Percentiles rank a stretch among this genome's conserved stretches.
Evolutionary conservation across 148 eudicot genomes (phyloP).

Genomic region (Talinum fruticosum): DNA sequence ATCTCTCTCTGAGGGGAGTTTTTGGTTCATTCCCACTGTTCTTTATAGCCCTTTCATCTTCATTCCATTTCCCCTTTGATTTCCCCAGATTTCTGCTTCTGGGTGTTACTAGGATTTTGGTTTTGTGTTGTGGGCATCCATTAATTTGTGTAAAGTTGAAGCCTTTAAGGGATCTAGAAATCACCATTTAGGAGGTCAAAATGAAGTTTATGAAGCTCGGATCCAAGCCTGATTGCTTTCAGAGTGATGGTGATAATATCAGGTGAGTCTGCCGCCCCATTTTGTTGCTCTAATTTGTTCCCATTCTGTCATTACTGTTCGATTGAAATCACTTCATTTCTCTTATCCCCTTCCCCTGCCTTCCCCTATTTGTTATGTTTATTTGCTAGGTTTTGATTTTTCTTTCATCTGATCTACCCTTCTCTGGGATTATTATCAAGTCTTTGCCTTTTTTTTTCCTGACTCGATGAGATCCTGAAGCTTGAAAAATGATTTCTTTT

Average conservation of each 20-base stretch:
- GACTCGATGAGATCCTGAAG: background rate
- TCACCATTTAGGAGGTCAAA: conserved; percentile 21
- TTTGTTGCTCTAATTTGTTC: conserved; percentile 2
- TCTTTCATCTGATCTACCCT: background rate
- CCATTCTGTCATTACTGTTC: conserved; percentile 13
- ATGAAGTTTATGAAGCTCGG: conserved; percentile 97
- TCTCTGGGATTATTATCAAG: background rate
- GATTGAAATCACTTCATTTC: conserved; percentile 16
- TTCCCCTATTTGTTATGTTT: background rate
- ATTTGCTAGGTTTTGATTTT: background rate
- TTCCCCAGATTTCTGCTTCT: conserved; percentile 1
- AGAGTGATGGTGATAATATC: conserved; percentile 70
- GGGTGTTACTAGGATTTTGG: background rate
- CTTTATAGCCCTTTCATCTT: background rate
- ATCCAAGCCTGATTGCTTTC: conserved; percentile 78
- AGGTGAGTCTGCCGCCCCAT: conserved; percentile 41
- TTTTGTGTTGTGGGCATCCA: conserved; percentile 16
- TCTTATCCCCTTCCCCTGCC: background rate
- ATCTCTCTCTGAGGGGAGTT: background rate
- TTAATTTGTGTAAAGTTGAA: conserved; percentile 14
- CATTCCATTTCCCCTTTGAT: background rate
- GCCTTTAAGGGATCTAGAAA: background rate
- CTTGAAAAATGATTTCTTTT: background rate
- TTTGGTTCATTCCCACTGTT: background rate
- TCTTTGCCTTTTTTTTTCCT: background rate